These are phyloP conservation scores for Pseudofabraea citricarpa DNA, from an alignment of 2,329 filamentous ascomycete species.

Conservation along the genomic window DNA sequence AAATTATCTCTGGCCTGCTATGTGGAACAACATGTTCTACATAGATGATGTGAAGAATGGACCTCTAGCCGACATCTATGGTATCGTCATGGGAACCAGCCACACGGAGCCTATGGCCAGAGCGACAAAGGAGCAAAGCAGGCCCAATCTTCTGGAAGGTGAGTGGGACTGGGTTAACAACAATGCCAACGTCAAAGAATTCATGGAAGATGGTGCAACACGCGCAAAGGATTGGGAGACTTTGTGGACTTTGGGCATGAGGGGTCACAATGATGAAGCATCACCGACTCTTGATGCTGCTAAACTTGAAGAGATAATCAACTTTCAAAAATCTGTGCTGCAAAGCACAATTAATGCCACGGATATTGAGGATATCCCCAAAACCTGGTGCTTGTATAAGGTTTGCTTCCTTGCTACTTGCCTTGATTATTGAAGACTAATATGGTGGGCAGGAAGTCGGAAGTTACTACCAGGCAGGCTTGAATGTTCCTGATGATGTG, in stretches of 20 bases:
- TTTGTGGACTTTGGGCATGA: slow-evolving; percentile 63
- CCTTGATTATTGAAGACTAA: too few species aligned
- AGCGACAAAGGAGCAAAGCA: slow-evolving; percentile 50
- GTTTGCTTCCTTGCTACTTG: too few species aligned
- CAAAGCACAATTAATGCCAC: too few species aligned
- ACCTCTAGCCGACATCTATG: slow-evolving; percentile 62
- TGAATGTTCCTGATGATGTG: slow-evolving; percentile 59
- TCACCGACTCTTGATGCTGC: slow-evolving; percentile 42
- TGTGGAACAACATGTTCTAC: slow-evolving; percentile 65
- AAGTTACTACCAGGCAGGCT: slow-evolving; percentile 62
- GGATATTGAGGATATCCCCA: too few species aligned
- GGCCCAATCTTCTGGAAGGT: slow-evolving; percentile 40
- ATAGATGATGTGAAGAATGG: slow-evolving; percentile 63
- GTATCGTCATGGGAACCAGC: slow-evolving; percentile 64
- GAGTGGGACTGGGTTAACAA: slow-evolving; percentile 65
- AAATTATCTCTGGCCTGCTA: slow-evolving; percentile 69
- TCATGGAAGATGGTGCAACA: slow-evolving; percentile 60
- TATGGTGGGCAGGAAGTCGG: slow-evolving; percentile 71
- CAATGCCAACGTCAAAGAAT: slow-evolving; percentile 60
- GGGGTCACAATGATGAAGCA: slow-evolving; percentile 61
- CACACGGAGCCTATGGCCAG: slow-evolving; percentile 68
- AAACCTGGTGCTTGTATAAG: too few species aligned
- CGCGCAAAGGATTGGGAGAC: slow-evolving; percentile 58
- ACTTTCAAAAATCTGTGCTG: too few species aligned
- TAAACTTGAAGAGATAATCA: slow-evolving; percentile 49